Evolutionary conservation across 495 filamentous ascomycete genomes (phyloP).

Genomic region (Aspergillus cavernicola): DNA sequence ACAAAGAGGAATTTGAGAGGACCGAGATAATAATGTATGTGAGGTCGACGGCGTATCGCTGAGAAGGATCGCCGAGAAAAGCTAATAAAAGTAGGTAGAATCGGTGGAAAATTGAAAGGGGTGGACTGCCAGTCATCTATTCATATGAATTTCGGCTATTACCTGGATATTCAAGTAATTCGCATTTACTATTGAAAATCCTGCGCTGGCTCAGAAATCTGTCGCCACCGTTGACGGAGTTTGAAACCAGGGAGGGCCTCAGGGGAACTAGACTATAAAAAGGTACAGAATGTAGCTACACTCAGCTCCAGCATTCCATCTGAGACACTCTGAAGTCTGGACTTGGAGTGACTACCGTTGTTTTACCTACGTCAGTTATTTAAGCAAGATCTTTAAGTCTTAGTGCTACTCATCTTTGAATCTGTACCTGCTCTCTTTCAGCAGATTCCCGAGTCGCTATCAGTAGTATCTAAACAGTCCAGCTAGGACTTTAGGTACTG

Average conservation of each 20-base stretch:
- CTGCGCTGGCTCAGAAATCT: no score
- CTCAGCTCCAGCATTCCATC: constrained; percentile 1
- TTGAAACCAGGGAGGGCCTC: neutral
- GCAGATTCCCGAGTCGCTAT: no score
- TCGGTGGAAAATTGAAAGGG: neutral
- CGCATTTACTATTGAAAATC: no score
- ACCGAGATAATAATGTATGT: no score
- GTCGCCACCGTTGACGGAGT: neutral
- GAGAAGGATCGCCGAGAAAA: neutral
- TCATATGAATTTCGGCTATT: no score
- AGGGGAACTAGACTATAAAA: neutral
- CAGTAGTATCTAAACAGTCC: no score
- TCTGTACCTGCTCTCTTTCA: no score
- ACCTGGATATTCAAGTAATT: no score
- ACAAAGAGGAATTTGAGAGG: no score
- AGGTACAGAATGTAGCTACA: constrained; percentile 5
- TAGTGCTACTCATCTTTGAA: no score
- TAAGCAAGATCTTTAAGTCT: neutral
- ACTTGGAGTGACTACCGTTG: neutral
- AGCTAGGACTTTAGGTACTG: no score
- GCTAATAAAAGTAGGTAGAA: neutral
- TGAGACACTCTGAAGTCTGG: neutral
- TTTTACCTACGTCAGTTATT: neutral
- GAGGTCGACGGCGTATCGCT: neutral
- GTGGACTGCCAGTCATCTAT: no score